Conservation (phyloP, 2,329 filamentous ascomycete genomes). For the Tympanopsis confertula region DNA sequence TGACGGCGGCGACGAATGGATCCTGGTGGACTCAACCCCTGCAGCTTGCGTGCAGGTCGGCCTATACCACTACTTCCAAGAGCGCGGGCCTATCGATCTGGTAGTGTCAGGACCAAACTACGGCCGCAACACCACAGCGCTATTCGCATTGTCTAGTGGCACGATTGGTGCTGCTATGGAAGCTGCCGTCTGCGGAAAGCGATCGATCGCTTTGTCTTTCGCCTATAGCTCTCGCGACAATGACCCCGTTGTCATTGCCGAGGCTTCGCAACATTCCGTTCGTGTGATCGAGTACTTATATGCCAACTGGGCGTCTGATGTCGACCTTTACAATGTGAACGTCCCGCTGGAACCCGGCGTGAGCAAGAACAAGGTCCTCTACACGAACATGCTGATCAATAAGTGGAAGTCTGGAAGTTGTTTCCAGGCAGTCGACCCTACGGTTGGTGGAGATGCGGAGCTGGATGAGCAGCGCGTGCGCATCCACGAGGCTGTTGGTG, state of each 20-base stretch:
- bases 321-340: constrained; percentile 57
- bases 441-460: constrained; percentile 36
- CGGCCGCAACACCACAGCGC: constrained; percentile 42
- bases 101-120: constrained; percentile 49
- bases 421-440: constrained; percentile 48
- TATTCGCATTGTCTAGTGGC: constrained; percentile 43
- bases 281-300: constrained; percentile 50
- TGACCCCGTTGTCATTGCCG: constrained; percentile 50
- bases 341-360: constrained; percentile 53
- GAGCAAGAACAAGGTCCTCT: constrained; percentile 44
- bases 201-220: constrained; percentile 54
- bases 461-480: constrained; percentile 36
- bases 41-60: constrained; percentile 47
- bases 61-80: constrained; percentile 43
- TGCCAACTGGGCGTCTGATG: constrained; percentile 38
- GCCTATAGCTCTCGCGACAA: constrained; percentile 59
- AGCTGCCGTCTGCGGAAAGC: constrained; percentile 38
- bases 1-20: constrained; percentile 39
- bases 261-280: constrained; percentile 45
- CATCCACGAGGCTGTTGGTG: constrained; percentile 33
- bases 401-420: constrained; percentile 51
- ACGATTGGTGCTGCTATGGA: constrained; percentile 45
- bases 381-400: constrained; percentile 59
- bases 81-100: constrained; percentile 38
- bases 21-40: constrained; percentile 44